These are phyloP conservation scores for Lactifluus rugatus DNA, from an alignment of 768 basidiomycete genomes.

Conservation along the genomic window DNA sequence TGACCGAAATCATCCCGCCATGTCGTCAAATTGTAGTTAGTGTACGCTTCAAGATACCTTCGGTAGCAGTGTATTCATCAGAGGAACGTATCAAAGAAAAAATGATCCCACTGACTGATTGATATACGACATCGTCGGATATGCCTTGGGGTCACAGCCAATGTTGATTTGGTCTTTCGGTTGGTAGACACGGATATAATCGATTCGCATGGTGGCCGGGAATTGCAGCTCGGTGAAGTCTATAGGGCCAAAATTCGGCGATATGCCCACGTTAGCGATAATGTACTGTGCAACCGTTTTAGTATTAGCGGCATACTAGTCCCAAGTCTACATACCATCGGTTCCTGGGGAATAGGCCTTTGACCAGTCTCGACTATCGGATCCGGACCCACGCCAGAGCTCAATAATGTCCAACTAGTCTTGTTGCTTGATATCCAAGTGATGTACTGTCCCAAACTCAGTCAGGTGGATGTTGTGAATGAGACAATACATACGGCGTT, in stretches of 20 bases:
- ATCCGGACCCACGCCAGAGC: constrained; percentile 30
- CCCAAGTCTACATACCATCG: constrained; percentile 26
- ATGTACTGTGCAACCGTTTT: constrained; percentile 32
- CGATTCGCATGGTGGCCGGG: constrained; percentile 56
- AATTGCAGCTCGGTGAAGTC: constrained; percentile 45
- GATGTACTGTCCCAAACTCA: constrained; percentile 27
- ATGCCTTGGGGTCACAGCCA: constrained; percentile 60
- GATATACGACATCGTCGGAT: constrained; percentile 74
- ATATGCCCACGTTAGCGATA: constrained; percentile 51
- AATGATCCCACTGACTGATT: constrained; percentile 37
- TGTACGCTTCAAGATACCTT: constrained; percentile 61
- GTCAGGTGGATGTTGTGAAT: not conserved
- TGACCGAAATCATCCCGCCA: constrained; percentile 39
- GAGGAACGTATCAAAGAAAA: not conserved
- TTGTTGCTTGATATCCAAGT: constrained; percentile 34
- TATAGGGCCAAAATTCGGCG: constrained; percentile 47
- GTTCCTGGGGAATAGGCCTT: constrained; percentile 34
- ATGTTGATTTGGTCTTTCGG: constrained; percentile 37
- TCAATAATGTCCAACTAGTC: constrained; percentile 33
- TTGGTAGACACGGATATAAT: constrained; percentile 78
- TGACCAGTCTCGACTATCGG: constrained; percentile 25
- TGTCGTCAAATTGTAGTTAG: constrained; percentile 48
- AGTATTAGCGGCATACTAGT: not conserved
- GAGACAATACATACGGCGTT: constrained; percentile 13
- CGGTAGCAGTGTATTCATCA: not conserved